phyloP scores from a whole-genome alignment of 1,139 yeast genomes.

The Sugiyamaella xylanicola region DNA sequence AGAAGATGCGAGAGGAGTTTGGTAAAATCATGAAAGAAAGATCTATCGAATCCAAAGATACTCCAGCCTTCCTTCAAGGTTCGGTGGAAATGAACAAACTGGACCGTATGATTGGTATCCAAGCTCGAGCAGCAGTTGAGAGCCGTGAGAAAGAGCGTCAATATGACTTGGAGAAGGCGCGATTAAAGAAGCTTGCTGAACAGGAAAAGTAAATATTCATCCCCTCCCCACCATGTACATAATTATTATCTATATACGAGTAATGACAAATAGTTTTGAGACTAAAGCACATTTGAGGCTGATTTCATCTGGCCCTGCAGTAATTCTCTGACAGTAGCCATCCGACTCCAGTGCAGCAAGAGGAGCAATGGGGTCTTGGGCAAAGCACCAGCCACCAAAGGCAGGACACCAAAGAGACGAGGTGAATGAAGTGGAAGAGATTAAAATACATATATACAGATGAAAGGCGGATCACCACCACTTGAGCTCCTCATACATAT shows the following conservation, averaged over 20 bases:
- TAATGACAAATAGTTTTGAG: not conserved
- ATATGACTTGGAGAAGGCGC: constrained; percentile 31
- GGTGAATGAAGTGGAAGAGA: not conserved
- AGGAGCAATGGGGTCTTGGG: not conserved
- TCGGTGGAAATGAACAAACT: constrained; percentile 34
- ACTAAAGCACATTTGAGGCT: too few species aligned
- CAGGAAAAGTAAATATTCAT: constrained; percentile 31
- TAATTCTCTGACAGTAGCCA: too few species aligned
- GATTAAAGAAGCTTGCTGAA: constrained; percentile 37
- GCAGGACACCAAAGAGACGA: not conserved
- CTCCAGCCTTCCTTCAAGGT: constrained; percentile 40
- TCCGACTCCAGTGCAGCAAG: too few species aligned
- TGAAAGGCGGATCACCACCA: constrained; percentile 26
- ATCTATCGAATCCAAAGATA: constrained; percentile 29
- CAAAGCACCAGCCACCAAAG: not conserved
- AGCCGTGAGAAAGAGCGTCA: constrained; percentile 24
- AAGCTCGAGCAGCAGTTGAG: constrained; percentile 35
- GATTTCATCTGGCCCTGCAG: too few species aligned
- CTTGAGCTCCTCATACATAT: constrained; percentile 34
- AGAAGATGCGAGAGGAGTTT: constrained; percentile 58
- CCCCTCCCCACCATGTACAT: not conserved
- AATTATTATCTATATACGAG: constrained; percentile 9
- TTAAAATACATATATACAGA: constrained; percentile 5
- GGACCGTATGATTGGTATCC: constrained; percentile 33
- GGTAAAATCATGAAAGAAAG: constrained; percentile 53